A percentile compares a stretch with the other conserved stretches of the same genome.
These are phyloP conservation scores for Elongisporangium senticosum DNA, from an alignment of 352 stramenopile species.

Conservation along the genomic window DNA sequence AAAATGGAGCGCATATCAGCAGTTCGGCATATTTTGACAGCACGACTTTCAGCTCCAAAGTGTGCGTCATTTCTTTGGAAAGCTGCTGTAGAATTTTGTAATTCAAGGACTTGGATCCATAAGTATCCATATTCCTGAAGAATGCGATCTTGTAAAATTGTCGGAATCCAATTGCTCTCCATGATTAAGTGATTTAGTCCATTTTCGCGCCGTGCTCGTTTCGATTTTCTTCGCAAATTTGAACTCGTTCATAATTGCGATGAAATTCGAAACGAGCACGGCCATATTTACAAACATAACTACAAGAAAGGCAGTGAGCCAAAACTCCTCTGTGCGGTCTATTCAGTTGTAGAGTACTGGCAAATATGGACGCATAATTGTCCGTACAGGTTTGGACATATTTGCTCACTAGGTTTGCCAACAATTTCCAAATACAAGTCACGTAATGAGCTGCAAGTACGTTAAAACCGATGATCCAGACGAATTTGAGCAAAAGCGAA, in stretches of 20 bases:
- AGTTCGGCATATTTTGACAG: constrained; percentile 74
- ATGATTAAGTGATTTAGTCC: constrained; percentile 54
- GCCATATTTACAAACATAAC: constrained; percentile 60
- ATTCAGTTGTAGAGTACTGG: constrained; percentile 30
- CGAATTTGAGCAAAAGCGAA: constrained; percentile 31
- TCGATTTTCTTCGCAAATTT: too few relatives aligned
- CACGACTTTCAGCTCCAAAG: constrained; percentile 49
- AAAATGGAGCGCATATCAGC: constrained; percentile 54
- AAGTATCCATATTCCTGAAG: constrained; percentile 63
- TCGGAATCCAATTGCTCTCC: constrained; percentile 42
- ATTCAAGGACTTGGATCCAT: constrained; percentile 60
- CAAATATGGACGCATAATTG: constrained; percentile 33
- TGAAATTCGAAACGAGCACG: constrained; percentile 58
- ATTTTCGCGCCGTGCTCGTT: too few relatives aligned
- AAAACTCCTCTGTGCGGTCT: constrained; percentile 30
- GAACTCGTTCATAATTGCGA: constrained; percentile 43
- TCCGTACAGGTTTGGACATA: background rate
- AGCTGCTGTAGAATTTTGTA: constrained; percentile 41
- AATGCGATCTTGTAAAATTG: constrained; percentile 43
- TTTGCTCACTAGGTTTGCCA: constrained; percentile 10
- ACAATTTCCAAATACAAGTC: constrained; percentile 42
- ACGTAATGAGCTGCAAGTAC: constrained; percentile 43
- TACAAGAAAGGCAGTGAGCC: constrained; percentile 43
- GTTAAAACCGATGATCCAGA: constrained; percentile 25
- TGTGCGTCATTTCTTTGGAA: constrained; percentile 39